Percentiles rank a stretch among this genome's conserved stretches.
These are phyloP conservation scores for Trypanosoma brucei DNA, from an alignment of 208 protist species.

Conservation along the genomic window DNA sequence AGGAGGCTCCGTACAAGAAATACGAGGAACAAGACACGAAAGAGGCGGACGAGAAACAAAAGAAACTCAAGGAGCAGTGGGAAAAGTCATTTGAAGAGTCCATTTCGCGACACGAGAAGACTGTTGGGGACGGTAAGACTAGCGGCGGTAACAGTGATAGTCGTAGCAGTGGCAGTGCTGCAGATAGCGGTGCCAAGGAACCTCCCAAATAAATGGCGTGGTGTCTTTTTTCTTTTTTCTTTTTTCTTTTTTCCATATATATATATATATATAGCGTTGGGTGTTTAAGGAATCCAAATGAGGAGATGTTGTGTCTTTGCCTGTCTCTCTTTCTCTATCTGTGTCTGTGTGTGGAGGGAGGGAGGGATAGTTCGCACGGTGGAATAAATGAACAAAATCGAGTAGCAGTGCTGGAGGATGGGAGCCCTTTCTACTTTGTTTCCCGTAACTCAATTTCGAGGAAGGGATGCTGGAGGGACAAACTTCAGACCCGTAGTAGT, in stretches of 20 bases:
- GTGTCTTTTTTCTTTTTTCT: not conserved
- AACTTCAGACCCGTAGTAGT: too few relatives aligned
- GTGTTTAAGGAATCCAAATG: too few relatives aligned
- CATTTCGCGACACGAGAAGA: constrained; percentile 56
- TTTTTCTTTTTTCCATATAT: not conserved
- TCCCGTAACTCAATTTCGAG: too few relatives aligned
- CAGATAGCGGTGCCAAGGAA: constrained; percentile 1
- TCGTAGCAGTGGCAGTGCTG: not conserved
- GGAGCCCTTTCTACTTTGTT: too few relatives aligned
- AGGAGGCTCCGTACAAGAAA: constrained; percentile 70
- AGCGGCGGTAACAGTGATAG: not conserved
- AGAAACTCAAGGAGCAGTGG: constrained; percentile 25
- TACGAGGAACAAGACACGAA: constrained; percentile 61
- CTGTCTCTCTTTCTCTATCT: too few relatives aligned
- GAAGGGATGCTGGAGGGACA: too few relatives aligned
- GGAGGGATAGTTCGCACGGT: too few relatives aligned
- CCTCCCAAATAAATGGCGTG: not conserved
- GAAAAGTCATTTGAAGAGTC: constrained; percentile 62
- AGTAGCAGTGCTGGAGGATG: too few relatives aligned
- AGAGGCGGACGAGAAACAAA: constrained; percentile 33
- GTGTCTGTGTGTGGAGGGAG: too few relatives aligned
- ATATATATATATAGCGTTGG: not conserved
- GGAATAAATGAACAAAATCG: too few relatives aligned
- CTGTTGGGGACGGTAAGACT: constrained; percentile 27
- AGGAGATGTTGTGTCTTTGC: too few relatives aligned